A percentile compares a stretch with the other conserved stretches of the same genome.
Evolutionary conservation across 352 stramenopile species (phyloP).

Genomic region (Pythium brachiatum): DNA sequence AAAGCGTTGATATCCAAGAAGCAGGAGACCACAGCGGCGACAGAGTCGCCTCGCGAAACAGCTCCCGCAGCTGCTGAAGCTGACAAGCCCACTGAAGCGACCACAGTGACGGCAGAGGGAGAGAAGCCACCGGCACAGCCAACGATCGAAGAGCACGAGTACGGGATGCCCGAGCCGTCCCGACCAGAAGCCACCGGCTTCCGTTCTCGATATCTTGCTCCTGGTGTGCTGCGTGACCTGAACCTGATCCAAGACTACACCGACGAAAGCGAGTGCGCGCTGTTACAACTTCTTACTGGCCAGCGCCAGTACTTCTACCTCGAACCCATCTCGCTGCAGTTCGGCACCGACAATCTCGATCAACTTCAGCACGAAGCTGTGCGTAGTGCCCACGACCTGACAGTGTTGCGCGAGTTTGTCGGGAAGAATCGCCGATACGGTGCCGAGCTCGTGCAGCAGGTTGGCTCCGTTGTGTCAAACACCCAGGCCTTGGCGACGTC

Average conservation of each 20-base stretch:
- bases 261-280: slow-evolving; percentile 54
- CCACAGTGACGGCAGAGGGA: background rate
- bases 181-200: slow-evolving; percentile 23
- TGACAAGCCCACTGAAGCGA: background rate
- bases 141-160: background rate
- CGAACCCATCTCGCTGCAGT: slow-evolving; percentile 37
- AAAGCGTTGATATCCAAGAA: slow-evolving; percentile 5
- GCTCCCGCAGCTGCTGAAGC: background rate
- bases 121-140: background rate
- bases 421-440: slow-evolving; percentile 20
- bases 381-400: slow-evolving; percentile 18
- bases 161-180: background rate
- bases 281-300: slow-evolving; percentile 56
- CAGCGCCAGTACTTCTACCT: slow-evolving; percentile 82
- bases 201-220: slow-evolving; percentile 54
- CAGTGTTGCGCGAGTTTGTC: slow-evolving; percentile 19
- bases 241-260: slow-evolving; percentile 82
- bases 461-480: slow-evolving; percentile 9
- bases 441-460: slow-evolving; percentile 14
- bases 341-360: slow-evolving; percentile 21
- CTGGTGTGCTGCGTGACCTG: slow-evolving; percentile 55
- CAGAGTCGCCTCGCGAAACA: background rate
- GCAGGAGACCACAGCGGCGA: background rate
- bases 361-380: slow-evolving; percentile 15
- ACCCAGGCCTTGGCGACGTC: slow-evolving; percentile 9